Base-by-base conservation (phyloP, 2,329 filamentous ascomycete species). In the Colletotrichum filicis region DNA sequence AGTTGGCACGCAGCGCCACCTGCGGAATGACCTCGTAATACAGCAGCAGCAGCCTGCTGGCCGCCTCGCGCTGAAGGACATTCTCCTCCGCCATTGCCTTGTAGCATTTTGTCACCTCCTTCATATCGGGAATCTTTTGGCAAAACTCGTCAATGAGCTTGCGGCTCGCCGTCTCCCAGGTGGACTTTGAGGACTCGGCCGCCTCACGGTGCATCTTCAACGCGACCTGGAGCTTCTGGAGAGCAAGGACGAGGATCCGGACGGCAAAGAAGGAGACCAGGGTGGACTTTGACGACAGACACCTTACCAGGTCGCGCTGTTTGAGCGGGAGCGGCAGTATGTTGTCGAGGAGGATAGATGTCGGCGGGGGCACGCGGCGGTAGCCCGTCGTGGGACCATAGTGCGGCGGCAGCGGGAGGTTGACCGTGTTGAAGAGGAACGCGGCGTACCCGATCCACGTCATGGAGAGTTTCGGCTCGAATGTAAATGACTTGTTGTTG, bases 361-460 rank as follows among this genome's bases (percentile, higher is more conserved):
- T 90, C 1, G 95, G 94, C 9, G 97, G 96, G 35, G 97, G 95
- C 16, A 92, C 85, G 22, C 86, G 82, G 28, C 91, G 90, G 75
- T 91, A 92, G 55, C 86, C 87, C 14, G 89, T 87, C 53, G 86
- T 86, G 76, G 92, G 90, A 14, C 95, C 95, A 79, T 96, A 94
- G 73, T 89, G 89, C 30, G 85, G 80, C 2, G 95, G 95, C 2
- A 98, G 86, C 1, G 92, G 91, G 46, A 97, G 85, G 70, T 92
- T 89, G 58, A 98, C 91, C 1, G 92, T 91, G 74, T 93, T 93
- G 82, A 97, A 97, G 5, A 99, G 84, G 74, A 98, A 94, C 0
- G 95, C 92, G 0, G 95, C 95, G 80, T 97, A 98, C 55, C 96
- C 95, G 76, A 98, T 94, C 97, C 97, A 99, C 0, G 95, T 97